Evolutionary conservation across 345 rosid genomes (phyloP).

Genomic region (Aquilaria malaccensis): DNA sequence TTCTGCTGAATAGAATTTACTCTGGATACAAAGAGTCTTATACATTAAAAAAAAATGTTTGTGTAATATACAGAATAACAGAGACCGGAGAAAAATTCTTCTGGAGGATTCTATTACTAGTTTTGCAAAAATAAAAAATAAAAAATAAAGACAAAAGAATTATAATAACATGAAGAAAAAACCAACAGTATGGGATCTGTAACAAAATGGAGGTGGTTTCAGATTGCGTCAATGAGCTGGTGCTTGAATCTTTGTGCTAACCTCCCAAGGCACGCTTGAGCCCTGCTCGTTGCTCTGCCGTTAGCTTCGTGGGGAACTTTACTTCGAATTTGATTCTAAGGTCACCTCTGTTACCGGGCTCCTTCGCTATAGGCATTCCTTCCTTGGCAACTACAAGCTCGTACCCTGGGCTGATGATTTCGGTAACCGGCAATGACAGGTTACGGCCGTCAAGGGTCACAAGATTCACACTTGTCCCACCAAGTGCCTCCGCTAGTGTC

Average conservation of each 20-base stretch:
- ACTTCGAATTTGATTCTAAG: slow-evolving; percentile 78
- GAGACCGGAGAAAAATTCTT: too few species aligned
- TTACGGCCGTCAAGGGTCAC: slow-evolving; percentile 59
- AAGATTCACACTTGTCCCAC: slow-evolving; percentile 57
- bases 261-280: slow-evolving; percentile 68
- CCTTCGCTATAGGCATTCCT: slow-evolving; percentile 93
- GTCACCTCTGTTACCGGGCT: slow-evolving; percentile 69
- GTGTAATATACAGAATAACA: too few species aligned
- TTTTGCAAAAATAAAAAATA: too few species aligned
- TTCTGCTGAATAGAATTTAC: too few species aligned
- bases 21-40: too few species aligned
- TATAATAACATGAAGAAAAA: too few species aligned
- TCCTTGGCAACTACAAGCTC: slow-evolving; percentile 73
- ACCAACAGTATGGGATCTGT: too few species aligned
- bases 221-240: too few species aligned
- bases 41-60: too few species aligned
- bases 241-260: slow-evolving; percentile 6
- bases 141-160: too few species aligned
- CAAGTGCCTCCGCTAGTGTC: slow-evolving; percentile 75
- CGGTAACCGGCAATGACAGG: slow-evolving; percentile 53
- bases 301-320: slow-evolving; percentile 67
- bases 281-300: slow-evolving; percentile 62
- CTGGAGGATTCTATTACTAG: too few species aligned
- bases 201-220: too few species aligned
- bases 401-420: slow-evolving; percentile 70